Evolutionary conservation across 108 stramenopile species (phyloP).

Genomic region (Mediolabrus comicus): DNA sequence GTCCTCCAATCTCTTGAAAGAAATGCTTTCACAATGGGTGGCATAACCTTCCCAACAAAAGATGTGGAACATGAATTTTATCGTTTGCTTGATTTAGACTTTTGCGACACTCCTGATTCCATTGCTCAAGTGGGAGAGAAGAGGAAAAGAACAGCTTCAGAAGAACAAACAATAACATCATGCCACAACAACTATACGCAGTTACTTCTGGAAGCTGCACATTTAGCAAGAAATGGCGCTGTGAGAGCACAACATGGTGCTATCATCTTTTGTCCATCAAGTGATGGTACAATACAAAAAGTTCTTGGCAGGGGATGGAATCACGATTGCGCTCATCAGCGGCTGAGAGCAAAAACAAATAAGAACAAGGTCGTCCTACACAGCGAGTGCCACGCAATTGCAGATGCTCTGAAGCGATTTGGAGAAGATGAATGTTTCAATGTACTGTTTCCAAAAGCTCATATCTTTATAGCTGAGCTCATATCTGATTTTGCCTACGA

Average conservation of each 20-base stretch:
- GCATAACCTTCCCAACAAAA: slow-evolving; percentile 9
- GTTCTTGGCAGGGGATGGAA: slow-evolving; percentile 41
- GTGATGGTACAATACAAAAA: not conserved
- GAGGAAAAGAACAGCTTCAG: slow-evolving; percentile 7
- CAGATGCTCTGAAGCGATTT: slow-evolving; percentile 20
- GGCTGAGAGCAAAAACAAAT: slow-evolving; percentile 3
- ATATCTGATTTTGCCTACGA: slow-evolving; percentile 34
- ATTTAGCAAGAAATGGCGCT: slow-evolving; percentile 25
- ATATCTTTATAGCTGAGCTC: slow-evolving; percentile 34
- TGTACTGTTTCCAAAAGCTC: slow-evolving; percentile 22
- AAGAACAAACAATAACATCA: not conserved
- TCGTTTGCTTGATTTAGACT: slow-evolving; percentile 10
- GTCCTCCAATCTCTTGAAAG: slow-evolving; percentile 22
- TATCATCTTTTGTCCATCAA: slow-evolving; percentile 18
- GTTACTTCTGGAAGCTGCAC: slow-evolving; percentile 35
- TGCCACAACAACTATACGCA: slow-evolving; percentile 1
- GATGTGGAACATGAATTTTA: slow-evolving; percentile 5
- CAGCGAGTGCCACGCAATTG: slow-evolving; percentile 32
- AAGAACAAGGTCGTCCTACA: slow-evolving; percentile 41
- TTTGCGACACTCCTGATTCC: not conserved
- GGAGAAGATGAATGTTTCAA: slow-evolving; percentile 42
- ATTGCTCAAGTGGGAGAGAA: slow-evolving; percentile 13
- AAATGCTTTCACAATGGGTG: slow-evolving; percentile 13
- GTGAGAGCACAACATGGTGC: slow-evolving; percentile 40
- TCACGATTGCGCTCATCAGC: slow-evolving; percentile 21